A percentile compares a stretch with the other conserved stretches of the same genome.
Evolutionary conservation across 2,329 filamentous ascomycete genomes (phyloP).

Genomic region (Nemania diffusa): DNA sequence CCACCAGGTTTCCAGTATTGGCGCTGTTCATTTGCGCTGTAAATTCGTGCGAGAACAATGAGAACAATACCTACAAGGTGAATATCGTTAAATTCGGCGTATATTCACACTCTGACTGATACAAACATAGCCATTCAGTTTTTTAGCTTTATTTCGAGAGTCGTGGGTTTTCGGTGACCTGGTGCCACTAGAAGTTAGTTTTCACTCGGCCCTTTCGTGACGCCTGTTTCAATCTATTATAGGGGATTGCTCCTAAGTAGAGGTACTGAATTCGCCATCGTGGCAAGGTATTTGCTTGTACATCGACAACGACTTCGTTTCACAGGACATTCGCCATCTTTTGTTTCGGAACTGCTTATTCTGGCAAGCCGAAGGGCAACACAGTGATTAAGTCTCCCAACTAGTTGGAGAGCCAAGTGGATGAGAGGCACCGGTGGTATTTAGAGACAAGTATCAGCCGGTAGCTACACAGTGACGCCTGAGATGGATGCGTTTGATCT

Average conservation of each 20-base stretch:
- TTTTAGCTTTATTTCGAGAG: neutral
- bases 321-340: neutral
- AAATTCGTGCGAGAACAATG: neutral
- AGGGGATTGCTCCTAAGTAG: conserved; percentile 15
- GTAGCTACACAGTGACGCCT: conserved; percentile 1
- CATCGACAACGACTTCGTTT: conserved; percentile 1
- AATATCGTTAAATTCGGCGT: neutral
- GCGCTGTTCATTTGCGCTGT: neutral
- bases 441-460: neutral
- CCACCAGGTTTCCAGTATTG: neutral
- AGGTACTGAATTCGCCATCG: conserved; percentile 15
- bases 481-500: neutral
- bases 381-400: neutral
- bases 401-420: conserved; percentile 11
- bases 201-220: neutral
- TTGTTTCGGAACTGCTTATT: conserved; percentile 4
- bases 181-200: neutral
- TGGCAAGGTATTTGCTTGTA: conserved; percentile 12
- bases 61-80: neutral
- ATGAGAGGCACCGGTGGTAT: neutral
- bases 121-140: neutral
- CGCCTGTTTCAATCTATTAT: neutral
- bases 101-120: neutral
- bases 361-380: conserved; percentile 12
- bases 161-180: neutral